Conservation (phyloP, 1,284 basidiomycete species). For the Trichosporon coremiiforme region DNA sequence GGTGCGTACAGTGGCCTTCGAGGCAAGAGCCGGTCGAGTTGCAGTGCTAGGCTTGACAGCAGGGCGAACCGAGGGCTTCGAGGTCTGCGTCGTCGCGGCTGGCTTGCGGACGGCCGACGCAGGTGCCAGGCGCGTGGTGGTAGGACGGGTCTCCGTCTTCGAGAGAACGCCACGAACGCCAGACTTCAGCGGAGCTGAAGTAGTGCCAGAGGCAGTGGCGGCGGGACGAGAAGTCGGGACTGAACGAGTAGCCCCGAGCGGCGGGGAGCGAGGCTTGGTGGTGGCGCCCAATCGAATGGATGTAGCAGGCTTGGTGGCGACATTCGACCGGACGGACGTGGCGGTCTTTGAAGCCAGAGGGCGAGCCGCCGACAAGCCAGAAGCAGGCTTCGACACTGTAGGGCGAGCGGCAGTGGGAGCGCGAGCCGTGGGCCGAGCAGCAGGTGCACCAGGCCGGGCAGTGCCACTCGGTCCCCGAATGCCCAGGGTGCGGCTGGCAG, state of each 20-base stretch:
- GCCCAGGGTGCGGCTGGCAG: neutral
- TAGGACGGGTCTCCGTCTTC: neutral
- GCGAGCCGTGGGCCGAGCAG: neutral
- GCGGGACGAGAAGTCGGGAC: neutral
- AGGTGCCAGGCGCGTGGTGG: constrained; percentile 1
- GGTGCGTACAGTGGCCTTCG: neutral
- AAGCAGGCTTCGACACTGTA: neutral
- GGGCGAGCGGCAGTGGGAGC: neutral
- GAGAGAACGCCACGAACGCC: neutral
- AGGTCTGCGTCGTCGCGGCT: neutral
- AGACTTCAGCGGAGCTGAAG: neutral
- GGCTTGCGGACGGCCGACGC: neutral
- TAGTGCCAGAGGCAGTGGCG: neutral
- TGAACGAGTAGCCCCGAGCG: neutral
- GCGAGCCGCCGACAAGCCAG: neutral
- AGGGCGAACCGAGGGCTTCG: neutral
- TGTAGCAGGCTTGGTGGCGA: neutral
- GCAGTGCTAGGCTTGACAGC: neutral
- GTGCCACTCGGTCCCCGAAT: neutral
- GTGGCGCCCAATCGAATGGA: no score
- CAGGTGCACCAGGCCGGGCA: neutral
- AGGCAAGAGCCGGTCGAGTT: neutral
- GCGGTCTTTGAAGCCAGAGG: neutral
- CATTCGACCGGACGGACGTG: neutral
- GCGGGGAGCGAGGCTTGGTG: neutral